phyloP scores from a whole-genome alignment of 1,284 basidiomycete species.

The Papiliotrema fonsecae region DNA sequence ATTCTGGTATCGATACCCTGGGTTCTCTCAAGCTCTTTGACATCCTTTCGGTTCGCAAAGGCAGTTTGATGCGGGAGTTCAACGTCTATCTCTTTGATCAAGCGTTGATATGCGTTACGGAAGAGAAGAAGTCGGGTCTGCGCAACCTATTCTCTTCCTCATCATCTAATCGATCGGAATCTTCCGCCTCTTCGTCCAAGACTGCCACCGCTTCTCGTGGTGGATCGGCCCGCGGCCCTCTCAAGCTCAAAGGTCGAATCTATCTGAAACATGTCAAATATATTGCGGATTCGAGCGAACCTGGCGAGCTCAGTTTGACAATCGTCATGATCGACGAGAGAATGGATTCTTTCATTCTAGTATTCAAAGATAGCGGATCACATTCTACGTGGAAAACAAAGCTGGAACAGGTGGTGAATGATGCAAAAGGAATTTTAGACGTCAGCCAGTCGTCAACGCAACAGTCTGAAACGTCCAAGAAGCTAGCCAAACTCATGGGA shows the following conservation, averaged over 20 bases:
- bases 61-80: constrained; percentile 80
- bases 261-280: constrained; percentile 88
- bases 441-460: background rate
- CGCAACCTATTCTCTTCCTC: constrained; percentile 37
- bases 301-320: constrained; percentile 78
- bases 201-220: constrained; percentile 1
- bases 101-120: constrained; percentile 91
- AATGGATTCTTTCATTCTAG: constrained; percentile 87
- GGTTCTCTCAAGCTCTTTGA: constrained; percentile 89
- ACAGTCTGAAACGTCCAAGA: constrained; percentile 11
- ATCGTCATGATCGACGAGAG: constrained; percentile 86
- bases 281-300: constrained; percentile 69
- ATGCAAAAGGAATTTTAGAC: constrained; percentile 4
- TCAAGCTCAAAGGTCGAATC: constrained; percentile 89
- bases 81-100: constrained; percentile 94
- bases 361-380: constrained; percentile 84
- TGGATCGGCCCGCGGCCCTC: constrained; percentile 54
- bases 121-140: constrained; percentile 72
- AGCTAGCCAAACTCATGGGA: constrained; percentile 26
- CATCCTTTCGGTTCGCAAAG: constrained; percentile 78
- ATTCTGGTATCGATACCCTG: constrained; percentile 73
- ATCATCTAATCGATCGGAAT: constrained; percentile 18
- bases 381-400: constrained; percentile 81
- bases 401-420: constrained; percentile 63
- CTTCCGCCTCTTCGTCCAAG: constrained; percentile 8